Evolutionary conservation across 108 stramenopile species (phyloP).

Genomic region (Conticribra guillardii): DNA sequence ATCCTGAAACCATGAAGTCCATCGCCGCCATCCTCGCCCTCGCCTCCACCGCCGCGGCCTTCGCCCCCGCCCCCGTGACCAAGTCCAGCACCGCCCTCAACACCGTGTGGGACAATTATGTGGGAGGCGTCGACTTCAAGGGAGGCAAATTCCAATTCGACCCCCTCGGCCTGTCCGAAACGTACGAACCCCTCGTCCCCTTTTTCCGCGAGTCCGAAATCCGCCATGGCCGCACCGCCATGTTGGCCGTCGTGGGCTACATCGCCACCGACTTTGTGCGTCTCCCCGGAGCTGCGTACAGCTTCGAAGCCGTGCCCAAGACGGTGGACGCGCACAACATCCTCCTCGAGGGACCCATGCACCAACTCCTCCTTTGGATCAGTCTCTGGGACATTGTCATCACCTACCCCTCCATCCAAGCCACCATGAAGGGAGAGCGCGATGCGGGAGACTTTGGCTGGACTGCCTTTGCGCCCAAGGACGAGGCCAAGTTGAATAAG

Average conservation of each 20-base stretch:
- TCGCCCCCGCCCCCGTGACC: conserved; percentile 10
- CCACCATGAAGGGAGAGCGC: conserved; percentile 72
- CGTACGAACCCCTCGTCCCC: conserved; percentile 23
- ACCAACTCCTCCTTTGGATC: conserved; percentile 83
- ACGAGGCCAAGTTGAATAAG: conserved; percentile 3
- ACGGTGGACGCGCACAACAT: conserved; percentile 86
- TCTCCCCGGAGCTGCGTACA: conserved; percentile 85
- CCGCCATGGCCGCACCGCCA: conserved; percentile 86
- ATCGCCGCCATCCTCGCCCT: conserved; percentile 32
- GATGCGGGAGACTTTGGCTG: conserved; percentile 80
- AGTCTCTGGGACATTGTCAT: conserved; percentile 61
- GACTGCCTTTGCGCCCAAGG: conserved; percentile 52
- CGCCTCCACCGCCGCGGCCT: conserved; percentile 14
- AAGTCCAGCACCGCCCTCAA: conserved; percentile 12
- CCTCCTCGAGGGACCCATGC: conserved; percentile 69
- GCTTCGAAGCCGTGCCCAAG: conserved; percentile 85
- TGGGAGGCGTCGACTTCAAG: conserved; percentile 30
- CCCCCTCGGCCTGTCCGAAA: conserved; percentile 75
- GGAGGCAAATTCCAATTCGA: conserved; percentile 55
- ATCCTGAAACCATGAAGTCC: conserved; percentile 41
- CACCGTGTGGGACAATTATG: conserved; percentile 16
- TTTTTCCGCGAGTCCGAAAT: conserved; percentile 92
- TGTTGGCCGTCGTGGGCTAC: conserved; percentile 88
- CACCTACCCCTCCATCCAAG: conserved; percentile 62
- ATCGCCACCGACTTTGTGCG: conserved; percentile 86